phyloP scores from a whole-genome alignment of 2,329 filamentous ascomycete genomes.

The Didymosphaeria variabile region DNA sequence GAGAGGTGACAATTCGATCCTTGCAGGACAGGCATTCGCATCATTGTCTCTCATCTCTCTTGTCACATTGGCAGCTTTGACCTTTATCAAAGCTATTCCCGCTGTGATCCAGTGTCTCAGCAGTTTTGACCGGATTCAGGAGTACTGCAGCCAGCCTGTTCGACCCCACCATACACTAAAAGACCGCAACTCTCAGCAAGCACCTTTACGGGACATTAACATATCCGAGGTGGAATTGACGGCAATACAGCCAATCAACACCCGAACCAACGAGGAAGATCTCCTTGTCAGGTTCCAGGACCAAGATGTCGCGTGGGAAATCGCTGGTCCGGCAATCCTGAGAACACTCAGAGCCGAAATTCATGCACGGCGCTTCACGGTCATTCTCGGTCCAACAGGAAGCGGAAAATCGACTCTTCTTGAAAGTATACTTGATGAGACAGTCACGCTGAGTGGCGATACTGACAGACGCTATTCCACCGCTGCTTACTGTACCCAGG shows the following conservation, averaged over 20 bases:
- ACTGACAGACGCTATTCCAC: constrained; percentile 6
- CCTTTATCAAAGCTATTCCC: constrained; percentile 16
- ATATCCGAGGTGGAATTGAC: constrained; percentile 14
- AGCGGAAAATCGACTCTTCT: constrained; percentile 19
- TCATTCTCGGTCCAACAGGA: constrained; percentile 12
- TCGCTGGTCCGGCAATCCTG: constrained; percentile 13
- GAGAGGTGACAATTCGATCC: constrained; percentile 15
- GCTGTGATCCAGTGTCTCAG: constrained; percentile 17
- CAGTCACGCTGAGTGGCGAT: constrained; percentile 1
- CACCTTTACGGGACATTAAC: constrained; percentile 5
- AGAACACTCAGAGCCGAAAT: constrained; percentile 11
- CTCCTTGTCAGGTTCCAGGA: constrained; percentile 15
- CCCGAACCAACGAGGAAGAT: not conserved
- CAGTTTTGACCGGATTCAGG: constrained; percentile 22
- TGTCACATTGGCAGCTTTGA: constrained; percentile 18
- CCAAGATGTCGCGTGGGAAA: constrained; percentile 16
- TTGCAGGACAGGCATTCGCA: constrained; percentile 20
- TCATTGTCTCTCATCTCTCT: constrained; percentile 20
- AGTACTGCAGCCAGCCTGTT: constrained; percentile 21
- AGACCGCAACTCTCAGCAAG: constrained; percentile 12
- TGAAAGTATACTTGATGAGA: constrained; percentile 14
- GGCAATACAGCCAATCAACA: not conserved
- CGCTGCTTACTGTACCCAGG: constrained; percentile 17
- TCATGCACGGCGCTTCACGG: constrained; percentile 7
- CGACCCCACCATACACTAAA: constrained; percentile 17